A percentile compares a stretch with the other conserved stretches of the same genome.
phyloP scores from a whole-genome alignment of 805 yeast species.

The Komagataella ulmi region DNA sequence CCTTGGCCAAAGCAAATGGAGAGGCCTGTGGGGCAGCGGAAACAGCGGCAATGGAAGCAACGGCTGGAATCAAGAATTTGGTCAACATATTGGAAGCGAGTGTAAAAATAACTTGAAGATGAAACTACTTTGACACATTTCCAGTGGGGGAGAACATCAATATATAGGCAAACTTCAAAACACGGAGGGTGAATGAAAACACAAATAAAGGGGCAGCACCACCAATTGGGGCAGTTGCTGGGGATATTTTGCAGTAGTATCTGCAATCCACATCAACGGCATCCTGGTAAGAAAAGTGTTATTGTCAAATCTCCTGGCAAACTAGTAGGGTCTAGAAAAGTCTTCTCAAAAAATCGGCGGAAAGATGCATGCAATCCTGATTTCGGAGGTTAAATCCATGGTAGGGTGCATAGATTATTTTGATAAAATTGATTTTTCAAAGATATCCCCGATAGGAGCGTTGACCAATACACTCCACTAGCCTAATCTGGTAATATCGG shows the following conservation, averaged over 20 bases:
- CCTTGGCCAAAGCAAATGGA: constrained; percentile 10
- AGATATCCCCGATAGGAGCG: background rate
- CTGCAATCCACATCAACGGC: background rate
- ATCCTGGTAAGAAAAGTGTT: background rate
- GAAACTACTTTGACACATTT: background rate
- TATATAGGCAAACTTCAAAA: background rate
- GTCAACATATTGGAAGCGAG: background rate
- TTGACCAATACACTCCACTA: background rate
- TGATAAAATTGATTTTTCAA: background rate
- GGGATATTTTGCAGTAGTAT: background rate
- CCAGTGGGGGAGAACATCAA: background rate
- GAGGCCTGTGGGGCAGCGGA: constrained; percentile 14
- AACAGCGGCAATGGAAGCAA: constrained; percentile 13
- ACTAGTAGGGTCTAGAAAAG: background rate
- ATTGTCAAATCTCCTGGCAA: background rate
- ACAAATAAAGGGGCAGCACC: background rate
- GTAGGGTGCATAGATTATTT: background rate
- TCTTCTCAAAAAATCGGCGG: background rate
- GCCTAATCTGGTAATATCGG: constrained; percentile 5
- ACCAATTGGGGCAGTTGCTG: background rate
- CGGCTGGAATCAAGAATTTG: constrained; percentile 6
- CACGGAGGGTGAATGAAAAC: background rate
- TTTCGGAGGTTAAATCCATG: background rate
- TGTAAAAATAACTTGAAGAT: background rate
- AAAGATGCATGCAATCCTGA: background rate